phyloP scores from a whole-genome alignment of 2,329 filamentous ascomycete species.

The Colletotrichum spaethianum region DNA sequence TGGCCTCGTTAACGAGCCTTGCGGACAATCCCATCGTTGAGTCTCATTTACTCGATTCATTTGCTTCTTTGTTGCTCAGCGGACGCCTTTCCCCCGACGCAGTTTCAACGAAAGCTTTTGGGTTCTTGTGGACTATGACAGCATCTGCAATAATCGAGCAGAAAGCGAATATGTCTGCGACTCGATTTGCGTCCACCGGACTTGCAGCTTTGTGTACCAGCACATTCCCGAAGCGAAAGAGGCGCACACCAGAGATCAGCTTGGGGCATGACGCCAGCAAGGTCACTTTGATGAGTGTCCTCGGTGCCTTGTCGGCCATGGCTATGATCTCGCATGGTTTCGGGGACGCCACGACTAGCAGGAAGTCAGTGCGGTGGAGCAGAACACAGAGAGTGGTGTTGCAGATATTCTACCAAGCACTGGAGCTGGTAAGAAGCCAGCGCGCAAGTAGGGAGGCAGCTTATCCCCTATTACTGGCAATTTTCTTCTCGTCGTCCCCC shows the following conservation, averaged over 20 bases:
- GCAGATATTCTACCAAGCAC: constrained; percentile 32
- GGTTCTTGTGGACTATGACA: constrained; percentile 28
- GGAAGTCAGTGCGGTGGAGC: too few relatives aligned
- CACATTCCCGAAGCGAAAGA: constrained; percentile 3
- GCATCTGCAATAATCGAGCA: constrained; percentile 21
- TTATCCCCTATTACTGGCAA: constrained; percentile 31
- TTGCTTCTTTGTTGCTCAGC: constrained; percentile 15
- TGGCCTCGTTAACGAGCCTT: constrained; percentile 53
- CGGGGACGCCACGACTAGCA: not conserved
- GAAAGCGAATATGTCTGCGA: constrained; percentile 11
- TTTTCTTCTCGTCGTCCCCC: constrained; percentile 14
- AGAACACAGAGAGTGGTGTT: constrained; percentile 15
- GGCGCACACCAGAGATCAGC: not conserved
- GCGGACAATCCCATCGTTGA: not conserved
- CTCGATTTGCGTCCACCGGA: constrained; percentile 24
- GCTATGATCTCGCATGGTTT: constrained; percentile 40
- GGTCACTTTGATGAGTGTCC: constrained; percentile 46
- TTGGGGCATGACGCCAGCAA: constrained; percentile 12
- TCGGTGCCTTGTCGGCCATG: constrained; percentile 49
- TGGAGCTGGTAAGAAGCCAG: constrained; percentile 3
- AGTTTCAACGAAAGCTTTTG: constrained; percentile 16
- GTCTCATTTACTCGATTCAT: constrained; percentile 9
- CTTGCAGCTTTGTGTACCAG: constrained; percentile 11
- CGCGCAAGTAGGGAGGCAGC: constrained; percentile 7
- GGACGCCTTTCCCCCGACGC: not conserved